phyloP scores from a whole-genome alignment of 106 monocot genomes.

The Dendrobium catenatum region DNA sequence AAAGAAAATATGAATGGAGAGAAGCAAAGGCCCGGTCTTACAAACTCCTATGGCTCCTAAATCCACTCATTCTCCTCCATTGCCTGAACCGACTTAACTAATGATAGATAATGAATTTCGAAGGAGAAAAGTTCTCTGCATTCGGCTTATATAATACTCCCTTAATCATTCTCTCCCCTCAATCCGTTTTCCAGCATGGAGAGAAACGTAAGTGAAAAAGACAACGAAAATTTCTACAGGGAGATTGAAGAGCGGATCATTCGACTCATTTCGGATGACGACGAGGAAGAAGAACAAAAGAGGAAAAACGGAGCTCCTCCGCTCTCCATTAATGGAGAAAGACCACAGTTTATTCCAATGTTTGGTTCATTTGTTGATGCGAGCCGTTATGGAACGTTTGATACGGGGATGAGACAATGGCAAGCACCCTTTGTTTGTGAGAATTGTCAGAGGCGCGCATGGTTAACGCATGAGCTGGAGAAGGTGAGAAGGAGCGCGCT shows the following conservation, averaged over 20 bases:
- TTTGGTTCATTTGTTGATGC: too few species aligned
- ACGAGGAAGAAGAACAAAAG: neutral
- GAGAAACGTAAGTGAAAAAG: neutral
- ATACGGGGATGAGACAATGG: too few species aligned
- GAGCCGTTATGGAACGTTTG: too few species aligned
- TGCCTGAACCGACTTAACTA: too few species aligned
- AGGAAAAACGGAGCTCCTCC: neutral
- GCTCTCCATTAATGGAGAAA: neutral
- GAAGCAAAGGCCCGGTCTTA: too few species aligned
- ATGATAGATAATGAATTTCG: neutral
- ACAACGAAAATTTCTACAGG: neutral
- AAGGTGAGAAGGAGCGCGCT: too few species aligned
- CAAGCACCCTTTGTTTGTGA: too few species aligned
- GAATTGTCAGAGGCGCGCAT: too few species aligned
- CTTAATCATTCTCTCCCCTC: neutral
- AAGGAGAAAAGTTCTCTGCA: neutral
- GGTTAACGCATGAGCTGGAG: too few species aligned
- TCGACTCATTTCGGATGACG: neutral
- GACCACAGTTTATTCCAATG: neutral
- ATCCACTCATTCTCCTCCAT: too few species aligned
- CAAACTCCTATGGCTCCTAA: too few species aligned
- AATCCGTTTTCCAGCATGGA: neutral
- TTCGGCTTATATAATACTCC: neutral
- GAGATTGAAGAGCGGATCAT: neutral
- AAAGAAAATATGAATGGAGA: too few species aligned